Evolutionary conservation across 106 monocot species (phyloP), one percentile per base, ranked within the genome.

Genomic region (Xerophyta viscosa): DNA sequence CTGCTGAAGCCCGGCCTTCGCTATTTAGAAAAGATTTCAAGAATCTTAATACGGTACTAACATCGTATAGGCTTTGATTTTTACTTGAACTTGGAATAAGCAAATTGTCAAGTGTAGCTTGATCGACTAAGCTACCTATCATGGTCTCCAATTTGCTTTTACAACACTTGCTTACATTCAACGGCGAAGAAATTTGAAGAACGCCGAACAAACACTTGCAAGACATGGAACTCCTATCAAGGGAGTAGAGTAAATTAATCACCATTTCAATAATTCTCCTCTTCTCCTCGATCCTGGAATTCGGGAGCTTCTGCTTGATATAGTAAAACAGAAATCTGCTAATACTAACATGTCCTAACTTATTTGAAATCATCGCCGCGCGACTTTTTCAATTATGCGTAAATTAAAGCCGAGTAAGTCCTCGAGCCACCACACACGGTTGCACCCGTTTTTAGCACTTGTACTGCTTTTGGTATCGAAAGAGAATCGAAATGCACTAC

Each of bases 351-450:
- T 85, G 75, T 8, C 82, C 85, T 19, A 68, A 11, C 55, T 76
- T 79, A 24, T 23, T 60, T 21, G 60, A 54, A 37, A 79, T 24
- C 85, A 96, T 12, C n/a, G 41, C 33, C 37, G 50, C 26, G 71
- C 15, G 0, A 70, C 27, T 37, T 61, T 85, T 21, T 82, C 57
- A 4, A 79, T 29, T 8, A 43, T 37, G 11, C 36, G 43, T 25
- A 43, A 31, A 20, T 61, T 64, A 13, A 96, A 57, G 29, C 63
- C 20, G 1, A 54, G 10, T 8, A 96, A 62, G 60, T 89, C 96
- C n/a, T 88, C 83, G n/a, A 78, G 78, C 93, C 93, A 93, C 93
- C 87, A 93, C 23, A 64, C 44, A 42, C 67, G 60, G 45, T 63
- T 41, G 39, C 21, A 56, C 56, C 56, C 41, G 19, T 6, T 65